Base-by-base conservation (phyloP, 2,329 filamentous ascomycete genomes). In the Calonectria hongkongensis region DNA sequence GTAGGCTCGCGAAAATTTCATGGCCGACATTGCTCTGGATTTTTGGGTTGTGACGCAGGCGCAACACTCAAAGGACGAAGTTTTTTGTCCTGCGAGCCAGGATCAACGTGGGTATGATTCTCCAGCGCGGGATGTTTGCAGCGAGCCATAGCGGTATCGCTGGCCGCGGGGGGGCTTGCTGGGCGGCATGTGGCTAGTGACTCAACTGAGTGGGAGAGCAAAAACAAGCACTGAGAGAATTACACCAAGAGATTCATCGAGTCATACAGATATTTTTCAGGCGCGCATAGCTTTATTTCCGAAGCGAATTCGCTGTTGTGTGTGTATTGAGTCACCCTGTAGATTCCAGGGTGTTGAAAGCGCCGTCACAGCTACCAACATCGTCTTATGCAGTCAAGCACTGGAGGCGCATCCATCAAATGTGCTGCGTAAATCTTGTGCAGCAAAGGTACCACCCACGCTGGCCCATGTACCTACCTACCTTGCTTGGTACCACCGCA, bases 1-100 rank as follows among this genome's bases (percentile, higher is more conserved):
- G 78, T 82, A 84, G 36, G 83, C 79, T 64, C 83, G 83, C 36
- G 81, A 79, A 70, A 84, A 79, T 71, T 79, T 83, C 81, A 85
- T 83, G 65, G 71, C 70, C 66, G 68, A 58, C 73, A 65, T 51
- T 75, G 68, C 51, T 72, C 47, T 73, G 69, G 50, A 60, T 70
- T 63, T 63, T 28, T 56, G 66, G 58, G 71, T 62, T 36, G 13
- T 41, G 71, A 43, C 68, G 75, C 64, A 76, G 67, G 66, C 66
- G 68, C 70, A 77, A 60, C 64, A 54, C 60, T 54, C 30, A 51
- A 66, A 66, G 60, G 28, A 56, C 30, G 39, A 71, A 71, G 51
- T 41, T 69, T 77, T 75, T 68, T 43, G 50, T 65, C 58, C 30
- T 62, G 33, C 12, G 18, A 62, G 25, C 51, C 25, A 39, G 41